Percentiles rank a stretch among this genome's conserved stretches.
Evolutionary conservation across 768 basidiomycete genomes (phyloP).

Genomic region (Phaeotremella fagi): DNA sequence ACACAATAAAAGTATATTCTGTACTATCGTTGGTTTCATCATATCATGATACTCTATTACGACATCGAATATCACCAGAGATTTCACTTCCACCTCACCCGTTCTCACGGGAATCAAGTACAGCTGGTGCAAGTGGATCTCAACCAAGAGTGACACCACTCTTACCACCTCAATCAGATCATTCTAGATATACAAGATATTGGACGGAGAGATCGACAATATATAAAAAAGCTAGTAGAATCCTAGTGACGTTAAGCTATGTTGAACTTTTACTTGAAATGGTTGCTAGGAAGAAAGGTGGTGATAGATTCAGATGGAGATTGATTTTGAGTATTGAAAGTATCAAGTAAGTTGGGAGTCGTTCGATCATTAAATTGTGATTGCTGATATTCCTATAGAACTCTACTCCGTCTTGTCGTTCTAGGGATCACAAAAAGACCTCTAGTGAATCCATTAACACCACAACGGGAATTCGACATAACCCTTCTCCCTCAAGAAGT

Average conservation of each 20-base stretch:
- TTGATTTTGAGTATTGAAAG: constrained; percentile 70
- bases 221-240: constrained; percentile 75
- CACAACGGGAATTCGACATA: constrained; percentile 83
- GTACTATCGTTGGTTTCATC: constrained; percentile 77
- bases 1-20: constrained; percentile 68
- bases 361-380: no score
- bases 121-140: neutral
- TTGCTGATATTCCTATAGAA: constrained; percentile 55
- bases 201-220: constrained; percentile 66
- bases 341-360: constrained; percentile 85
- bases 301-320: constrained; percentile 65
- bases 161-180: constrained; percentile 50
- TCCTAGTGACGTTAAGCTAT: constrained; percentile 71
- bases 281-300: constrained; percentile 68
- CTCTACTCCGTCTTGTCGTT: constrained; percentile 65
- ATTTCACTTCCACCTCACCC: constrained; percentile 41
- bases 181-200: constrained; percentile 83
- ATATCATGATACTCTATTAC: constrained; percentile 91
- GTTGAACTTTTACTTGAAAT: constrained; percentile 85
- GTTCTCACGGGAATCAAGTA: constrained; percentile 9
- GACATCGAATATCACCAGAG: constrained; percentile 66
- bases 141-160: constrained; percentile 13
- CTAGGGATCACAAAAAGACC: constrained; percentile 73
- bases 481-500: constrained; percentile 55
- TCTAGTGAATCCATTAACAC: constrained; percentile 68